phyloP scores from a whole-genome alignment of 2,329 filamentous ascomycete species.

The Sporothrix curviconia region DNA sequence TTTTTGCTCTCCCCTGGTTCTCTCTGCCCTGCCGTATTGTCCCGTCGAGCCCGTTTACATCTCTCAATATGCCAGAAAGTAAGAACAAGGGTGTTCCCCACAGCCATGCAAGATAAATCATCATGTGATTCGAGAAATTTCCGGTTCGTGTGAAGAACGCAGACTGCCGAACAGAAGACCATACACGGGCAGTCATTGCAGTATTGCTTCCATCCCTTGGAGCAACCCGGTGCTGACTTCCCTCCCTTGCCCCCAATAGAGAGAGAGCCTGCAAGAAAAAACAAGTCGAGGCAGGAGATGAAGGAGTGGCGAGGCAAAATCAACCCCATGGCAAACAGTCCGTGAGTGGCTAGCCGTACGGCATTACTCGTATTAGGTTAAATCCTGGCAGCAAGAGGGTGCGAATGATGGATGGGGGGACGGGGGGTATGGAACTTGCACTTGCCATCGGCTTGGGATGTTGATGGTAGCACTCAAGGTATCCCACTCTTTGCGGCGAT shows the following conservation, averaged over 20 bases:
- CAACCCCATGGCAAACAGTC: neutral
- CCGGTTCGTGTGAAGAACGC: no score
- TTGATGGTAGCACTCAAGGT: neutral
- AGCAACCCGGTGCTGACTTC: no score
- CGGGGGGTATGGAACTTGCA: no score
- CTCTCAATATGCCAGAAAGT: neutral
- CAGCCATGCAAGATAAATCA: slow-evolving; percentile 1
- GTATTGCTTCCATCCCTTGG: no score
- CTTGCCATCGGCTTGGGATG: neutral
- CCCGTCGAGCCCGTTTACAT: neutral
- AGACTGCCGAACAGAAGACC: no score
- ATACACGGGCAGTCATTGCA: no score
- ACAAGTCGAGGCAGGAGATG: neutral
- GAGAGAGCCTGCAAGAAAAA: no score
- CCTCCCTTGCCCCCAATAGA: no score
- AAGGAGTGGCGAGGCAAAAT: neutral
- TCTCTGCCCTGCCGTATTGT: neutral
- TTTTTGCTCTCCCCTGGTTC: neutral
- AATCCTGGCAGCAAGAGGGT: neutral
- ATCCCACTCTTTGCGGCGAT: no score
- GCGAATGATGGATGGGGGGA: neutral
- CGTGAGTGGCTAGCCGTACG: neutral
- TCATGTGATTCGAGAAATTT: slow-evolving; percentile 14
- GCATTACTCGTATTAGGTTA: neutral
- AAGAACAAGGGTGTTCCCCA: neutral